Conservation (phyloP, 1,284 basidiomycete genomes). For the Ganoderma lingzhi region DNA sequence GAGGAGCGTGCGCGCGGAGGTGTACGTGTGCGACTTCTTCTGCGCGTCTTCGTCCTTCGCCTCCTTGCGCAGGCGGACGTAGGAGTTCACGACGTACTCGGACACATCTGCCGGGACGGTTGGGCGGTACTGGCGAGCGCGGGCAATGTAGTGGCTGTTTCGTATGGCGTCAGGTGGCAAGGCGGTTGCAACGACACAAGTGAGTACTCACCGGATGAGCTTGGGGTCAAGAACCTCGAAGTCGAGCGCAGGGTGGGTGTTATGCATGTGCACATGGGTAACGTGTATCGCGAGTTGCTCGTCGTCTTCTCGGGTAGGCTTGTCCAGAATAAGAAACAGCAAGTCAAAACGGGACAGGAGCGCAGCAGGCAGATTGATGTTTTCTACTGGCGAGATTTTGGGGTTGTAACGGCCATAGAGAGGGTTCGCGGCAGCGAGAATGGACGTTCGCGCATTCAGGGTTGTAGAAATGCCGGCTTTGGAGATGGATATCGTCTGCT, state of each 20-base stretch:
- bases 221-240: constrained; percentile 87
- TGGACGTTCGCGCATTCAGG: constrained; percentile 97
- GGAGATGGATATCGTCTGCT: constrained; percentile 99
- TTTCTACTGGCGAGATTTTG: constrained; percentile 97
- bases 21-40: constrained; percentile 92
- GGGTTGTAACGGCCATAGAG: constrained; percentile 98
- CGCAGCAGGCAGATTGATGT: constrained; percentile 98
- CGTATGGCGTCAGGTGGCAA: constrained; percentile 17
- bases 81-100: constrained; percentile 94
- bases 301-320: constrained; percentile 93
- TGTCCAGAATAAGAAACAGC: constrained; percentile 97
- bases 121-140: constrained; percentile 90
- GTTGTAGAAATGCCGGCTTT: constrained; percentile 99
- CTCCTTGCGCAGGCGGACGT: constrained; percentile 93
- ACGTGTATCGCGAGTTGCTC: constrained; percentile 97
- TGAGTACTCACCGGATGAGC: constrained; percentile 78
- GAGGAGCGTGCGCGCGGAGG: constrained; percentile 95
- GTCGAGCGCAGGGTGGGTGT: constrained; percentile 86
- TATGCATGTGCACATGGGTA: constrained; percentile 98
- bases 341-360: constrained; percentile 96
- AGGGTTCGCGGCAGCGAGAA: constrained; percentile 98
- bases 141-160: constrained; percentile 91
- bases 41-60: constrained; percentile 92
- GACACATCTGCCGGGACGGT: constrained; percentile 89
- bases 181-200: not conserved